Conservation (phyloP, 2,329 filamentous ascomycete species). For the Botrytis sinoallii region DNA sequence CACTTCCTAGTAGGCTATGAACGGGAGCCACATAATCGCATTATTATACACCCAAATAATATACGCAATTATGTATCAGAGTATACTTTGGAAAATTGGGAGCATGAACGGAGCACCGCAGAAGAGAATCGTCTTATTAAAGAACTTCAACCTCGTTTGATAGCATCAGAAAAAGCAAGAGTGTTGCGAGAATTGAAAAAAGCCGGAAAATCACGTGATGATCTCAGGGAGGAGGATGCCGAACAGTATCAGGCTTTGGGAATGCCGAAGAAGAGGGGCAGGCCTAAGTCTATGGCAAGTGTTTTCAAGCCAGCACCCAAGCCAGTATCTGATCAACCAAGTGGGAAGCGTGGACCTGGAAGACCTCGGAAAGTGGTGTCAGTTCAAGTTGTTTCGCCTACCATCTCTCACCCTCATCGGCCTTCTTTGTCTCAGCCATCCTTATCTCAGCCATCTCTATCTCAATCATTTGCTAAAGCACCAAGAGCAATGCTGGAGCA, state of each 20-base stretch:
- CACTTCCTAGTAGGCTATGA: constrained; percentile 31
- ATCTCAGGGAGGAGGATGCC: constrained; percentile 13
- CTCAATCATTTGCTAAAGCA: constrained; percentile 27
- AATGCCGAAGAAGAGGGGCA: constrained; percentile 20
- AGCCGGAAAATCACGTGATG: constrained; percentile 13
- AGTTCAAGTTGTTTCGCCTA: not conserved
- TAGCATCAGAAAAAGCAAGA: constrained; percentile 20
- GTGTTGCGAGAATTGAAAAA: constrained; percentile 17
- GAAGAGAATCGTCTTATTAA: constrained; percentile 19
- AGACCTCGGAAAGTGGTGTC: constrained; percentile 15
- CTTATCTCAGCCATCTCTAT: constrained; percentile 28
- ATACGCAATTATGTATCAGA: constrained; percentile 59
- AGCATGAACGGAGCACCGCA: constrained; percentile 40
- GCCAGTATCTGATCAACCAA: not conserved
- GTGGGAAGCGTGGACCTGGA: constrained; percentile 5
- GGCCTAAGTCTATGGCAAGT: constrained; percentile 14
- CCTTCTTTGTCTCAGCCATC: constrained; percentile 27
- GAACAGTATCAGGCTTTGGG: not conserved
- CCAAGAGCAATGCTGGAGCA: constrained; percentile 23
- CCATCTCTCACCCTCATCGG: not conserved
- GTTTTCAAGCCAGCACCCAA: constrained; percentile 8
- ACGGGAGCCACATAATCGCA: constrained; percentile 44
- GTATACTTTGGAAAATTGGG: constrained; percentile 54
- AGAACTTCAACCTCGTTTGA: constrained; percentile 18
- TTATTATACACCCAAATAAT: constrained; percentile 49